Evolutionary conservation across 306 rosid genomes (phyloP).

Genomic region (cucumber (Cucumis sativus)): DNA sequence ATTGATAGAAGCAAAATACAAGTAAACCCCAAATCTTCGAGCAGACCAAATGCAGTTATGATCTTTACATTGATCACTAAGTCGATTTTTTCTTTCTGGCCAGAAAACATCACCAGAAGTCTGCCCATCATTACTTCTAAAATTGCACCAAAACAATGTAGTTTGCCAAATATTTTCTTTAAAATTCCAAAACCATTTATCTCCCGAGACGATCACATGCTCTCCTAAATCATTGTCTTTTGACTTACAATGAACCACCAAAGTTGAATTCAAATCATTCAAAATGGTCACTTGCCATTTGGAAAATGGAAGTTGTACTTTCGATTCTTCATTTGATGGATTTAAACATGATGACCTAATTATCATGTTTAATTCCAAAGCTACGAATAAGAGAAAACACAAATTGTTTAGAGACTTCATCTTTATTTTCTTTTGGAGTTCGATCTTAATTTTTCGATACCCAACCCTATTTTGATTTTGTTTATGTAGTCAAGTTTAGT

Average conservation of each 20-base stretch:
- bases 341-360: not conserved
- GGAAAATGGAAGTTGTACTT: not conserved
- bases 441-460: too few species aligned
- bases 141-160: not conserved
- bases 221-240: not conserved
- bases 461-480: too few species aligned
- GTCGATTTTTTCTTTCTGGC: not conserved
- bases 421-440: not conserved
- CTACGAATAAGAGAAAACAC: not conserved
- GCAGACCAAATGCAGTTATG: not conserved
- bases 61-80: not conserved
- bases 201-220: not conserved
- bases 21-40: not conserved
- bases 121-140: not conserved
- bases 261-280: not conserved
- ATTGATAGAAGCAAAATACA: not conserved
- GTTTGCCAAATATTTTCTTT: not conserved
- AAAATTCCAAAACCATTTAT: not conserved
- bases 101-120: not conserved
- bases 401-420: not conserved
- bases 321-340: not conserved
- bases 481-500: not conserved
- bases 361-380: not conserved
- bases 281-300: not conserved
- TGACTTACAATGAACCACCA: not conserved